Conservation (phyloP, 345 rosid species). For the Camelina sativa region DNA sequence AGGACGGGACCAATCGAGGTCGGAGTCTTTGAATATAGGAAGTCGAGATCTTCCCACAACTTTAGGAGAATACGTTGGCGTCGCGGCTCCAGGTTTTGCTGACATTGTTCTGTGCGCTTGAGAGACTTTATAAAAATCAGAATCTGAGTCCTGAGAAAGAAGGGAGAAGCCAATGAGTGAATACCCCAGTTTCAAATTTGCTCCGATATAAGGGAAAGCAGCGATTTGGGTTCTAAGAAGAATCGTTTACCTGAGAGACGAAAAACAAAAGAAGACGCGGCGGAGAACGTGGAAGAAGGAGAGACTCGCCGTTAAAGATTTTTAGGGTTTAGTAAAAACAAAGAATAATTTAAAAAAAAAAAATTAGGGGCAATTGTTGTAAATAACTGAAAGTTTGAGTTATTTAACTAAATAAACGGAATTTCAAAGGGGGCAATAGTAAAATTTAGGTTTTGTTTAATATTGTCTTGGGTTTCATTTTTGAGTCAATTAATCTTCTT, state of each 20-base stretch:
- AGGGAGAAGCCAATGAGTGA: background rate
- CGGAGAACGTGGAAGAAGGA: conserved; percentile 23
- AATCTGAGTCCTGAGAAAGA: background rate
- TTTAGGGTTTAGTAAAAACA: conserved; percentile 33
- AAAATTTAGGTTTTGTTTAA: too few relatives aligned
- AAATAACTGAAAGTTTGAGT: too few relatives aligned
- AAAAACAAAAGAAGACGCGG: background rate
- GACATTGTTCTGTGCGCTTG: conserved; percentile 46
- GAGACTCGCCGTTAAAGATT: conserved; percentile 17
- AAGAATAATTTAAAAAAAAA: too few relatives aligned
- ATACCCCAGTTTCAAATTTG: background rate
- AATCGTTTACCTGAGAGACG: conserved; percentile 27
- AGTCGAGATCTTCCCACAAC: conserved; percentile 49
- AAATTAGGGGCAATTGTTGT: background rate
- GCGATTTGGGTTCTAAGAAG: background rate
- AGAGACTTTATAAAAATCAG: background rate
- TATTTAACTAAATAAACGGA: background rate
- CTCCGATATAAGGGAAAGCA: background rate
- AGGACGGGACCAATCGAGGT: conserved; percentile 86
- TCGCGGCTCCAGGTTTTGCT: conserved; percentile 52
- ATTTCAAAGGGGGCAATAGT: too few relatives aligned
- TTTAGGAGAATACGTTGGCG: conserved; percentile 74
- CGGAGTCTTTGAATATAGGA: conserved; percentile 55
- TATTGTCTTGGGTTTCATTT: too few relatives aligned
- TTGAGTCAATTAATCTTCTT: too few relatives aligned